These are phyloP conservation scores for Gastroboletus turbinatus DNA, from an alignment of 1,284 basidiomycete species.

Conservation along the genomic window DNA sequence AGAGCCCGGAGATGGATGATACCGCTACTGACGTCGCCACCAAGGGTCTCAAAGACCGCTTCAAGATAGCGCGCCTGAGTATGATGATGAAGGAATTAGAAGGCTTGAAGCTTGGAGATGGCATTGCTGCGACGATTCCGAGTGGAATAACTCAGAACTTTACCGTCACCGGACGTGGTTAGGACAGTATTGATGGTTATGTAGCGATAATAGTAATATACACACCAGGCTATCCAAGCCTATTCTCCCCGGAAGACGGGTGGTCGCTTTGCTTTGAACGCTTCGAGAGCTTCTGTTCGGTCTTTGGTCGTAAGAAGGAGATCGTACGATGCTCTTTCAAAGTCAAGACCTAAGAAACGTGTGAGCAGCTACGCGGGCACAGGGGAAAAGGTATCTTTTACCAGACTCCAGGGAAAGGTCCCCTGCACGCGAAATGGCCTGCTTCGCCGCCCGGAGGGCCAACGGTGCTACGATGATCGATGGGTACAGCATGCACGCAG, in stretches of 20 bases:
- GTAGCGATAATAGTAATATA: conserved; percentile 1
- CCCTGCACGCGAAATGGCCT: conserved; percentile 79
- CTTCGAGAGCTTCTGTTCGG: conserved; percentile 81
- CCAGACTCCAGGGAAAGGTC: conserved; percentile 78
- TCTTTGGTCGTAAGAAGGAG: conserved; percentile 79
- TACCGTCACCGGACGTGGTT: conserved; percentile 39
- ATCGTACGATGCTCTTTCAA: conserved; percentile 87
- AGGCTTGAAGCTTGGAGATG: conserved; percentile 59
- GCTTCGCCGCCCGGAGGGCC: conserved; percentile 86
- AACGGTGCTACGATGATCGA: conserved; percentile 64
- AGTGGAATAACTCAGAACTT: conserved; percentile 54
- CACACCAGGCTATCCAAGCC: neutral
- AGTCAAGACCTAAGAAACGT: conserved; percentile 66
- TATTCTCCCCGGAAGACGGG: conserved; percentile 85
- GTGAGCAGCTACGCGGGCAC: conserved; percentile 1
- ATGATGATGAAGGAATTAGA: conserved; percentile 85
- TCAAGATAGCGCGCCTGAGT: conserved; percentile 66
- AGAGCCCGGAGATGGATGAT: conserved; percentile 49
- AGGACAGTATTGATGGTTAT: conserved; percentile 8
- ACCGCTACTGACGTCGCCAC: conserved; percentile 38
- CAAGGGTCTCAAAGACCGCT: conserved; percentile 63
- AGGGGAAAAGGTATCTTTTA: conserved; percentile 28
- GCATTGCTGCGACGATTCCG: conserved; percentile 55
- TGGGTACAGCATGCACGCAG: neutral
- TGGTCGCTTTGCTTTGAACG: conserved; percentile 86